phyloP scores from a whole-genome alignment of 306 rosid genomes.

The Acacia melanoxylon region DNA sequence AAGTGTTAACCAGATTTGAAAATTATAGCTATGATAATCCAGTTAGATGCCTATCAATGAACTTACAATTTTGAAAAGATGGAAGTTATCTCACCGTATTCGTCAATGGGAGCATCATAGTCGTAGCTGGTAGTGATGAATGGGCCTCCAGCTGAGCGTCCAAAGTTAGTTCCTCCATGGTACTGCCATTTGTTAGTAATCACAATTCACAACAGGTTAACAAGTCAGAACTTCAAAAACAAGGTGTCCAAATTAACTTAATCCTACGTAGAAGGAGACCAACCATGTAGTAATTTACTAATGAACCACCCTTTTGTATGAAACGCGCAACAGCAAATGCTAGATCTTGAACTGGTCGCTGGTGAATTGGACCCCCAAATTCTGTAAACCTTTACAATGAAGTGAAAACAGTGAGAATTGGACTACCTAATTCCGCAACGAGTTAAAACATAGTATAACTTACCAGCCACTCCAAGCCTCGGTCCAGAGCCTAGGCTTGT shows the following conservation, averaged over 20 bases:
- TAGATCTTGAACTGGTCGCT: conserved; percentile 90
- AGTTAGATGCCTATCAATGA: not conserved
- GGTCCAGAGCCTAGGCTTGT: conserved; percentile 92
- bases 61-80: not conserved
- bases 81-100: conserved; percentile 68
- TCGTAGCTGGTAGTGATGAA: conserved; percentile 92
- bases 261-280: conserved; percentile 37
- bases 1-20: not conserved
- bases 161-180: conserved; percentile 98
- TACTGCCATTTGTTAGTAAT: conserved; percentile 55
- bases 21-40: not conserved
- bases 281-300: conserved; percentile 90
- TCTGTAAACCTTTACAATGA: conserved; percentile 70
- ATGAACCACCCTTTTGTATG: conserved; percentile 85
- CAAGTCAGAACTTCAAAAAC: conserved; percentile 10
- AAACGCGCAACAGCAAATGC: conserved; percentile 96
- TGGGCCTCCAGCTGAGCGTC: conserved; percentile 97
- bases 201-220: conserved; percentile 1
- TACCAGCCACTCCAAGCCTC: conserved; percentile 99
- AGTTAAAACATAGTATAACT: conserved; percentile 24
- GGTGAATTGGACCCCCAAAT: conserved; percentile 75
- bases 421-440: not conserved
- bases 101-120: conserved; percentile 96
- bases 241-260: conserved; percentile 1
- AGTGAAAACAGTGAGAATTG: conserved; percentile 7